Percentiles rank a stretch among this genome's conserved stretches.
Conservation (phyloP, 1,284 basidiomycete species). For the Golubevia sp. region DNA sequence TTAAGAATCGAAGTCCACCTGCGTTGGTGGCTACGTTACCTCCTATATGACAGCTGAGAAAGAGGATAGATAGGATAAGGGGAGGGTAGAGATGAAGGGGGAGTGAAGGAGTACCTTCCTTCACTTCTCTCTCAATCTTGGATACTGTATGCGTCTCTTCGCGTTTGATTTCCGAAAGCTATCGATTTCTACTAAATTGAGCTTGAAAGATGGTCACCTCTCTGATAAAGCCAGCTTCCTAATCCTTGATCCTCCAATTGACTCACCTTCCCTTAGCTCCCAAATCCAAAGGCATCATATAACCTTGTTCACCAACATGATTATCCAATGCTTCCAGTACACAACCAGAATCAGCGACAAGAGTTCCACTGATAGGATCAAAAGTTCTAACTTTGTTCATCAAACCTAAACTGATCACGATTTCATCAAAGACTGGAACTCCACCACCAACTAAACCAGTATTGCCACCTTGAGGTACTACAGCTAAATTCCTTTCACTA, state of each 20-base stretch:
- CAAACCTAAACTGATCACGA: conserved; percentile 80
- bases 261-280: conserved; percentile 92
- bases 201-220: background rate
- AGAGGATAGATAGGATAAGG: background rate
- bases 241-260: no score
- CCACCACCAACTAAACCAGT: conserved; percentile 96
- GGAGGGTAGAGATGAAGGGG: background rate
- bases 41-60: conserved; percentile 86
- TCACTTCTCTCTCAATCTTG: background rate
- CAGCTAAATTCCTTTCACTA: conserved; percentile 62
- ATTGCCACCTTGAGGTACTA: conserved; percentile 98
- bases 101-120: background rate
- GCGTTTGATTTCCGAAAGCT: background rate
- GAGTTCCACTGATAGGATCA: conserved; percentile 71
- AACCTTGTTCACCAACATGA: conserved; percentile 81
- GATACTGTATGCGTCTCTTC: background rate
- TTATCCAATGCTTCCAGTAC: conserved; percentile 89
- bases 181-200: background rate
- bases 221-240: background rate
- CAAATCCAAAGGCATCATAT: conserved; percentile 96
- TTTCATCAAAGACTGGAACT: conserved; percentile 85
- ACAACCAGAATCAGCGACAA: conserved; percentile 81
- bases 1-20: conserved; percentile 86
- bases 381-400: conserved; percentile 87
- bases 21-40: conserved; percentile 98